Evolutionary conservation across 2,329 filamentous ascomycete genomes (phyloP).

Genomic region (Scedosporium boydii): DNA sequence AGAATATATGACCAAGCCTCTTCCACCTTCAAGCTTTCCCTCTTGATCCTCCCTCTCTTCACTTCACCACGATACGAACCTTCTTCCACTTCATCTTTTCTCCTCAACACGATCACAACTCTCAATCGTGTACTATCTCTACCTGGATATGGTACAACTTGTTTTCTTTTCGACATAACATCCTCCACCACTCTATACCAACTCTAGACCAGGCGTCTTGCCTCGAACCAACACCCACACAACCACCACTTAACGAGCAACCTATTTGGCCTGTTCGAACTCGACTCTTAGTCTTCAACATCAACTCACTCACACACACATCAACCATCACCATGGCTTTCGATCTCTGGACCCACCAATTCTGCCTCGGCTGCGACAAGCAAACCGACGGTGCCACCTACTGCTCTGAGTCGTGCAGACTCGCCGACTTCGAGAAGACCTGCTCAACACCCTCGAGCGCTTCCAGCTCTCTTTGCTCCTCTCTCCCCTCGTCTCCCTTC

Average conservation of each 20-base stretch:
- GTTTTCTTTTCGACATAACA: neutral
- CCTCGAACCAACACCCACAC: neutral
- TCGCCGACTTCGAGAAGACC: constrained; percentile 76
- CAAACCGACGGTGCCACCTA: constrained; percentile 67
- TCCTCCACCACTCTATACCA: neutral
- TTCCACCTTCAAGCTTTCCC: neutral
- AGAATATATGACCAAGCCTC: constrained; percentile 4
- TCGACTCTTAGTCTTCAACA: neutral
- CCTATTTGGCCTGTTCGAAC: neutral
- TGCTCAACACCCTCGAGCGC: constrained; percentile 20
- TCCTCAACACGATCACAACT: neutral
- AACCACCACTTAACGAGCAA: neutral
- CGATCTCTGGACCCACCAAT: constrained; percentile 75
- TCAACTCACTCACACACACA: constrained; percentile 3
- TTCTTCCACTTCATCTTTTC: neutral
- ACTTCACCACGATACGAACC: neutral
- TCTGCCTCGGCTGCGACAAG: constrained; percentile 89
- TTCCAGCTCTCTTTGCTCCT: constrained; percentile 2
- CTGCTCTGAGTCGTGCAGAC: constrained; percentile 84
- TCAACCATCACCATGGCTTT: constrained; percentile 35
- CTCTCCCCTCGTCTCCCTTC: constrained; percentile 12
- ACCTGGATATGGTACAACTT: neutral
- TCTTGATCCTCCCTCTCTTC: neutral
- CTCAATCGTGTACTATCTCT: neutral
- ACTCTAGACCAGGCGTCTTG: neutral